Base-by-base conservation (phyloP, 257 asterid species). In the Solanum okadae region DNA sequence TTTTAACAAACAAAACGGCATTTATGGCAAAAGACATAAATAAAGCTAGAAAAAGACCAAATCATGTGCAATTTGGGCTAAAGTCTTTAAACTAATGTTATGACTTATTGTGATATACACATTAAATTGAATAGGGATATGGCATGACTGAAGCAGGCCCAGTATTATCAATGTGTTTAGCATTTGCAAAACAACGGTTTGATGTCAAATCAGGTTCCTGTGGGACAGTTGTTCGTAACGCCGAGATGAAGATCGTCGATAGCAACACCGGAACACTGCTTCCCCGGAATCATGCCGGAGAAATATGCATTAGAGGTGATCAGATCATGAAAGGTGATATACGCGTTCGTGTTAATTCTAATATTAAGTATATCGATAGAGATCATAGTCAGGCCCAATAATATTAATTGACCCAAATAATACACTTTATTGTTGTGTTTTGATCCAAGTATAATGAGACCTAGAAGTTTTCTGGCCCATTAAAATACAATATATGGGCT, bases 111-210 rank as follows among this genome's bases (percentile, higher is more conserved):
- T 61, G 59, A n/a, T 46, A 37, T 44, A 3, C 9, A 27, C 33
- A 8, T 67, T 52, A 27, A 40, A 11, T 34, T 34, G 49, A 35
- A 9, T 83, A 90, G 93, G 92, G 92, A 6, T 90, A 91, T 67
- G 93, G 93, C 14, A 91, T 91, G 93, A 91, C 93, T 2, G 93
- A 91, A 63, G 93, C 92, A 27, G 93, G 93, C 5, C 88, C 92
- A 18, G 89, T 90, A 44, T 52, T 91, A 38, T 88, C 93, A 52
- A 90, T 91, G 92, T 90, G 91, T 90, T 73, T 90, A 72, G 91
- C 92, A 12, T 91, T 91, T 83, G 93, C 92, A 10, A 91, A 89
- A 59, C 83, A 88, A 31, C 89, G 86, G 15, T 87, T 90, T 76
- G 76, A 63, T 33, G 88, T 90, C 7, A 91, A 91, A 83, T 87